phyloP scores from a whole-genome alignment of 257 asterid species.

The Osmanthus fragrans region DNA sequence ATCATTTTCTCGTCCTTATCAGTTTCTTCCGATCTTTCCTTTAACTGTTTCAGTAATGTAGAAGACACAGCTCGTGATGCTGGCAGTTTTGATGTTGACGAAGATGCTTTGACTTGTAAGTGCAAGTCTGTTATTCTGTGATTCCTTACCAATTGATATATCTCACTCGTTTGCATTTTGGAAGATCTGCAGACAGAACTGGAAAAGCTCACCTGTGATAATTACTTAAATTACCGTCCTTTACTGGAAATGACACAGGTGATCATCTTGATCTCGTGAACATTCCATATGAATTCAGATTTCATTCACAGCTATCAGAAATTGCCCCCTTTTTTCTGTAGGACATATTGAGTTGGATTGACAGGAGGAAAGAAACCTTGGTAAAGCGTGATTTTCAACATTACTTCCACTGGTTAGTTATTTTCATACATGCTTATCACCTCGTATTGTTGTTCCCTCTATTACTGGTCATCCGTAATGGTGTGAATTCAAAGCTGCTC shows the following conservation, averaged over 20 bases:
- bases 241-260: constrained; percentile 85
- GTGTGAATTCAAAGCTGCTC: constrained; percentile 17
- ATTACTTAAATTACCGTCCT: constrained; percentile 76
- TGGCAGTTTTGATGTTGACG: constrained; percentile 81
- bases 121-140: constrained; percentile 19
- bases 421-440: constrained; percentile 7
- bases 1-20: constrained; percentile 28
- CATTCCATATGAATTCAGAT: constrained; percentile 22
- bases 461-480: constrained; percentile 7
- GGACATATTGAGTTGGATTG: constrained; percentile 86
- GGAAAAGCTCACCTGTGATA: constrained; percentile 49
- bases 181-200: constrained; percentile 81
- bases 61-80: constrained; percentile 98
- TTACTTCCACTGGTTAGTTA: constrained; percentile 69
- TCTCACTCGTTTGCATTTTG: constrained; percentile 31
- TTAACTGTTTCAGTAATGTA: constrained; percentile 62
- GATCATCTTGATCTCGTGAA: constrained; percentile 13
- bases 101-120: constrained; percentile 78
- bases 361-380: constrained; percentile 48
- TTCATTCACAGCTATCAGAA: constrained; percentile 9
- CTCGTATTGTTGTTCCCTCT: constrained; percentile 15
- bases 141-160: constrained; percentile 20
- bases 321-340: constrained; percentile 27
- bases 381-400: constrained; percentile 65
- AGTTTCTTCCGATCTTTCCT: constrained; percentile 6